These are phyloP conservation scores for Penicillium nordicum DNA, from an alignment of 2,329 filamentous ascomycete genomes.

Conservation along the genomic window DNA sequence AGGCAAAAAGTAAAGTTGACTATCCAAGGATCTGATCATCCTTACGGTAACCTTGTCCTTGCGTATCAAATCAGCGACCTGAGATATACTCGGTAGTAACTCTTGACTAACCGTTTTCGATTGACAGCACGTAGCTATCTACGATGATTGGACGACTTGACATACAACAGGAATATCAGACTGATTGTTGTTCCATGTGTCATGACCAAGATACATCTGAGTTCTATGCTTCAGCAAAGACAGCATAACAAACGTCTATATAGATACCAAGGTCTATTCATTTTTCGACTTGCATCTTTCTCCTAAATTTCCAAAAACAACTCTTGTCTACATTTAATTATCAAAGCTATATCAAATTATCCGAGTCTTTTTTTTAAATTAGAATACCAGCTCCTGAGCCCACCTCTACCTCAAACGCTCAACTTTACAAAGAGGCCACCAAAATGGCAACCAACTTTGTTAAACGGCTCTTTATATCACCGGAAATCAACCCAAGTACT, in stretches of 20 bases:
- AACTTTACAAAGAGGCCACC: neutral
- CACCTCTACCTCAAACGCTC: neutral
- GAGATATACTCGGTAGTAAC: conserved; percentile 12
- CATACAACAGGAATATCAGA: conserved; percentile 2
- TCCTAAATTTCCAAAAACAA: neutral
- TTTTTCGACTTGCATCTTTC: neutral
- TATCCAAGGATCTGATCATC: neutral
- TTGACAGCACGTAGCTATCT: neutral
- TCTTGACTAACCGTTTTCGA: conserved; percentile 2
- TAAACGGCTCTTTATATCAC: conserved; percentile 45
- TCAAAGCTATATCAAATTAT: neutral
- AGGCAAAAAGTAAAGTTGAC: neutral
- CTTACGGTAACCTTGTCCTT: neutral
- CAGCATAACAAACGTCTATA: conserved; percentile 3
- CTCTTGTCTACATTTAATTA: neutral
- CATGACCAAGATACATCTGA: conserved; percentile 1
- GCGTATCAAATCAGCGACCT: conserved; percentile 15
- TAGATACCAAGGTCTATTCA: neutral
- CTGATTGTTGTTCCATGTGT: conserved; percentile 12
- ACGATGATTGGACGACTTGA: neutral
- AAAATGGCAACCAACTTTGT: conserved; percentile 24
- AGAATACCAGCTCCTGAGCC: neutral
- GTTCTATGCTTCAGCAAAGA: neutral
- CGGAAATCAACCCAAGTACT: conserved; percentile 79
- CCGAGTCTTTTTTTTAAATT: neutral